A percentile compares a stretch with the other conserved stretches of the same genome.
Conservation (phyloP, 2,329 filamentous ascomycete species). For the Metarhizium album region DNA sequence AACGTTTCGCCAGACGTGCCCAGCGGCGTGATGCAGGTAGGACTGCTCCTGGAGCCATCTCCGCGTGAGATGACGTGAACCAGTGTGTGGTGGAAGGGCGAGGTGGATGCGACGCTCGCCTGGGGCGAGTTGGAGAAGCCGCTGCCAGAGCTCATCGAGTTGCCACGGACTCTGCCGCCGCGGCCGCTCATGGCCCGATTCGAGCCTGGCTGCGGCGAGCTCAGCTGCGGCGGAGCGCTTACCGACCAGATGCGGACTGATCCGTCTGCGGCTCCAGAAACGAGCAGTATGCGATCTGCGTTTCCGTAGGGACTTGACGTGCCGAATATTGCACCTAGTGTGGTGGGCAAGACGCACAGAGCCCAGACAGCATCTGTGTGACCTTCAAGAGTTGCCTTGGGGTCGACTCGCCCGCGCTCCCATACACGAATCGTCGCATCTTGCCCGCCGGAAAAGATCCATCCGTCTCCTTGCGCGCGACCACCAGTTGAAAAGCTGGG, state of each 20-base stretch:
- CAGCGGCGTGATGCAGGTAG: slow-evolving; percentile 89
- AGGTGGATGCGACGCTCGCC: slow-evolving; percentile 73
- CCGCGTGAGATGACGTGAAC: slow-evolving; percentile 73
- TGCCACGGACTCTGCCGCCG: slow-evolving; percentile 70
- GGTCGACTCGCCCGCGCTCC: slow-evolving; percentile 89
- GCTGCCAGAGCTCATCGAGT: slow-evolving; percentile 90
- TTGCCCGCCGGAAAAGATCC: slow-evolving; percentile 96
- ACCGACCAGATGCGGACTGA: slow-evolving; percentile 91
- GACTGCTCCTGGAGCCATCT: slow-evolving; percentile 57
- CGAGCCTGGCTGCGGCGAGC: slow-evolving; percentile 63
- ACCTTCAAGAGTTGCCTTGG: slow-evolving; percentile 86
- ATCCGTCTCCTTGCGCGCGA: slow-evolving; percentile 81
- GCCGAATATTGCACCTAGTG: slow-evolving; percentile 71
- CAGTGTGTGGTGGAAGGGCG: slow-evolving; percentile 78
- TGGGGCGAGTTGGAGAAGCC: slow-evolving; percentile 86
- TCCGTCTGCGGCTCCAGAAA: slow-evolving; percentile 83
- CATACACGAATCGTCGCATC: slow-evolving; percentile 89
- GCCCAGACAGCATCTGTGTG: slow-evolving; percentile 96
- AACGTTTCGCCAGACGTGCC: slow-evolving; percentile 75
- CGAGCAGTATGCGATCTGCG: slow-evolving; percentile 79
- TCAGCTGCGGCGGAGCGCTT: slow-evolving; percentile 76
- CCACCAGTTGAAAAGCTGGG: slow-evolving; percentile 85
- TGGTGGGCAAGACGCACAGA: slow-evolving; percentile 81
- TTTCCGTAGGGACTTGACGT: slow-evolving; percentile 63
- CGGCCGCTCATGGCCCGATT: slow-evolving; percentile 44